Base-by-base conservation (phyloP, 192 early-diverging fungal species). In the Backusella circina region DNA sequence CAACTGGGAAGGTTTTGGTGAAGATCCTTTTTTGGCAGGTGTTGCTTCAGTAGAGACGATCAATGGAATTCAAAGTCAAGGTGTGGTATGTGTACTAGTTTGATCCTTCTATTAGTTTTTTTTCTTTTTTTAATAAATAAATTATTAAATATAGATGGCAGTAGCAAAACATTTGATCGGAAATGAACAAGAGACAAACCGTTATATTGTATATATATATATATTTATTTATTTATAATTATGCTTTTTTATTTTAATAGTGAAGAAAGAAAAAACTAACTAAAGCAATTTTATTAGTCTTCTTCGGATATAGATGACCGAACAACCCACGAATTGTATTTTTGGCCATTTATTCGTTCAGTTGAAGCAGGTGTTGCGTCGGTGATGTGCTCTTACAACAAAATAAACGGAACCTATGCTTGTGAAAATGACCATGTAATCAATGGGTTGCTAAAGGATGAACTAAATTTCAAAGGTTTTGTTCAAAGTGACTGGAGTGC, bases 321-420 rank as follows among this genome's bases (percentile, higher is more conserved):
- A 39, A 87, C 89, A 12, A 67, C 91, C 21, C 89, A 88, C 36
- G 90, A 91, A 72, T 47, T 91, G n/a, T 90, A 91, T 72, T 57
- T 90, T 18, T 79, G 71, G 41, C 86, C 90, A n/a, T 91, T 92
- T 73, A 75, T 84, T 64, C 86, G 80, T 8, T 73, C 75, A 32
- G 65, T 84, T 18, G 89, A 86, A 35, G 87, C 84, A 71, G 91
- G 88, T 31, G 83, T 84, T 33, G 87, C 68, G 54, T 78, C 88
- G 2, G 64, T 91, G 36, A 91, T 91, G 90, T 89, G 90, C 67
- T 33, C 85, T 5, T 91, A 91, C 81, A 91, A 91, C 67, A 28
- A 50, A 21, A 18, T 92, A 16, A 87, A 91, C 75, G 76, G 79
- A 33, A 77, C 77, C 8, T 81, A 86, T 65, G 82, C 88, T 1